phyloP scores from a whole-genome alignment of 2,329 filamentous ascomycete genomes.

The Venturia asperata region DNA sequence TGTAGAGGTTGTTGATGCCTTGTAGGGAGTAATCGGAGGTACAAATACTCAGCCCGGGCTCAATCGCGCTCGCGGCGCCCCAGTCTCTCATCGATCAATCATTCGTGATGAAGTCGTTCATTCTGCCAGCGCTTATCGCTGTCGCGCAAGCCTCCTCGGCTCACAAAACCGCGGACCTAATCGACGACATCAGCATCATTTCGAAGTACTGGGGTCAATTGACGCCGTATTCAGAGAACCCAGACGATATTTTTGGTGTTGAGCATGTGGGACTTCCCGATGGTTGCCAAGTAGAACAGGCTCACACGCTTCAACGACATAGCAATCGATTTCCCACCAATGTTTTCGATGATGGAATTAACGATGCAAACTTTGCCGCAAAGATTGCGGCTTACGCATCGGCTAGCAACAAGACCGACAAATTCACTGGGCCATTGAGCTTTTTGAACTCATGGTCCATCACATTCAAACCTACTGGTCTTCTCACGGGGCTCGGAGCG shows the following conservation, averaged over 20 bases:
- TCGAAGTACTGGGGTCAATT: constrained; percentile 43
- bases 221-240: constrained; percentile 42
- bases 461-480: constrained; percentile 42
- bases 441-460: constrained; percentile 41
- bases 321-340: constrained; percentile 46
- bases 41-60: not conserved
- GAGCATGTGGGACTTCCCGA: constrained; percentile 42
- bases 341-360: constrained; percentile 41
- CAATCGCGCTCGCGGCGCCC: not conserved
- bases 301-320: constrained; percentile 49
- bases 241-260: constrained; percentile 42
- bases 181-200: constrained; percentile 31
- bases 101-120: not conserved
- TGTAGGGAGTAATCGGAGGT: not conserved
- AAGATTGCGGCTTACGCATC: constrained; percentile 44
- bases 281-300: constrained; percentile 51
- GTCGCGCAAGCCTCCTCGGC: not conserved
- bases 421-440: constrained; percentile 42
- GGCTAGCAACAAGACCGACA: constrained; percentile 26
- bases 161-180: constrained; percentile 20
- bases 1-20: not conserved
- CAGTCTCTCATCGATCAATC: not conserved
- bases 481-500: constrained; percentile 45
- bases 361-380: constrained; percentile 42
- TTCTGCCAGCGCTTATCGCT: not conserved